Percentiles rank a stretch among this genome's conserved stretches.
Conservation (phyloP, 768 basidiomycete species). For the Favolaschia claudopus region DNA sequence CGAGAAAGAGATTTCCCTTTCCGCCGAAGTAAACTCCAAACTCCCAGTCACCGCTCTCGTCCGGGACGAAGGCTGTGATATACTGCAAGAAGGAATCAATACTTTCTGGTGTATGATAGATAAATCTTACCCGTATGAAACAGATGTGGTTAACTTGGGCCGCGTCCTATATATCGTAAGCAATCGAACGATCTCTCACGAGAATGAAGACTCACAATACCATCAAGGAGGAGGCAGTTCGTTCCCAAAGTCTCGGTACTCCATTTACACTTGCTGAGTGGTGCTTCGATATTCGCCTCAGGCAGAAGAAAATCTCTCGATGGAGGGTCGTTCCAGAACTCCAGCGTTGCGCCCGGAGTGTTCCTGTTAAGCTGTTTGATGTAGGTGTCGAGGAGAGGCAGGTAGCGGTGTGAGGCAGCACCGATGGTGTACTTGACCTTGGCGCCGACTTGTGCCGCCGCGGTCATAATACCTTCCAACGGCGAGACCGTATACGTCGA, state of each 20-base stretch:
- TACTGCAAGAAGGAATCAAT: constrained; percentile 36
- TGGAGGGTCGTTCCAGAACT: constrained; percentile 58
- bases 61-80: constrained; percentile 53
- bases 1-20: constrained; percentile 59
- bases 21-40: constrained; percentile 55
- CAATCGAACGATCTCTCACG: no score
- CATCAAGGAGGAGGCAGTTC: constrained; percentile 50
- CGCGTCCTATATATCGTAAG: constrained; percentile 35
- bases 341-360: constrained; percentile 46
- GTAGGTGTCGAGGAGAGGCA: constrained; percentile 58
- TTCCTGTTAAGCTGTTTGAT: constrained; percentile 47
- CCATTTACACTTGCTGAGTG: constrained; percentile 41
- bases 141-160: constrained; percentile 50
- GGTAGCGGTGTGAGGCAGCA: constrained; percentile 52
- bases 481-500: constrained; percentile 65
- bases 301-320: constrained; percentile 41
- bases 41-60: constrained; percentile 60
- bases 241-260: constrained; percentile 45
- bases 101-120: neutral
- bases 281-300: constrained; percentile 32
- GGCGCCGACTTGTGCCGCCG: constrained; percentile 49
- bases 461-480: constrained; percentile 57
- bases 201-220: constrained; percentile 41
- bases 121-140: constrained; percentile 49
- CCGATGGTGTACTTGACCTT: constrained; percentile 56